Percentiles rank a stretch among this genome's conserved stretches.
Conservation (phyloP, 352 stramenopile genomes). For the Globisporangium rhizosaccharum region DNA sequence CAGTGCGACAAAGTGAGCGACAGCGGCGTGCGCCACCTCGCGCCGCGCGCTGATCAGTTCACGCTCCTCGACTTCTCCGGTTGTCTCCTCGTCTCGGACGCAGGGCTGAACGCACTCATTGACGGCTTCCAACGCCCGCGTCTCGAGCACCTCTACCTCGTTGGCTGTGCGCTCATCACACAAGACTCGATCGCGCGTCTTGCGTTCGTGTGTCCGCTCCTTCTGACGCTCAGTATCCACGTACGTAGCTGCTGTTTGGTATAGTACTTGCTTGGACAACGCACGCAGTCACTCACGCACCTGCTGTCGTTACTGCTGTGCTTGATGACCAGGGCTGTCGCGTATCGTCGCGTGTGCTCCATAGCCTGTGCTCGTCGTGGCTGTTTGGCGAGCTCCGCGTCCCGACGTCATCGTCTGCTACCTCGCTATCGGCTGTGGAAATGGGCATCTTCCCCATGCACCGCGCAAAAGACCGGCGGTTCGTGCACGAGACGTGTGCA, state of each 20-base stretch:
- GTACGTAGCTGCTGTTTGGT: constrained; percentile 1
- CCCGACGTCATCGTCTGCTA: constrained; percentile 16
- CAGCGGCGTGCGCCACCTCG: constrained; percentile 43
- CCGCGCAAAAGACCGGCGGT: constrained; percentile 60
- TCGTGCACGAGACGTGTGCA: constrained; percentile 46
- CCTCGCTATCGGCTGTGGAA: constrained; percentile 16
- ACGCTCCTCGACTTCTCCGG: constrained; percentile 59
- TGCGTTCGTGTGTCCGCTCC: constrained; percentile 53
- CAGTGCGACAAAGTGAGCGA: constrained; percentile 67
- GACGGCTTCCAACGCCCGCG: constrained; percentile 47
- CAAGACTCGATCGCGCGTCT: constrained; percentile 58
- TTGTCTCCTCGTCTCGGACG: constrained; percentile 47
- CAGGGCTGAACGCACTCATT: constrained; percentile 40
- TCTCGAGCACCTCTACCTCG: constrained; percentile 53
- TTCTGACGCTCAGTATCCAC: constrained; percentile 63
- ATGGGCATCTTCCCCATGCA: constrained; percentile 66
- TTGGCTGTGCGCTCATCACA: constrained; percentile 50
- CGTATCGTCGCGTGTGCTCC: constrained; percentile 51
- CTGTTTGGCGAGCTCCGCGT: constrained; percentile 47
- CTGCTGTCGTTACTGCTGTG: neutral
- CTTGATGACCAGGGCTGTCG: constrained; percentile 32
- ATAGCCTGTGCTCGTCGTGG: constrained; percentile 65
- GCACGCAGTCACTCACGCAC: neutral
- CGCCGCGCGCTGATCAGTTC: constrained; percentile 46
- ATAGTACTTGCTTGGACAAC: neutral